Evolutionary conservation across 2,329 filamentous ascomycete species (phyloP), one percentile per base, ranked within the genome.

Genomic region (Aspergillus vadensis): DNA sequence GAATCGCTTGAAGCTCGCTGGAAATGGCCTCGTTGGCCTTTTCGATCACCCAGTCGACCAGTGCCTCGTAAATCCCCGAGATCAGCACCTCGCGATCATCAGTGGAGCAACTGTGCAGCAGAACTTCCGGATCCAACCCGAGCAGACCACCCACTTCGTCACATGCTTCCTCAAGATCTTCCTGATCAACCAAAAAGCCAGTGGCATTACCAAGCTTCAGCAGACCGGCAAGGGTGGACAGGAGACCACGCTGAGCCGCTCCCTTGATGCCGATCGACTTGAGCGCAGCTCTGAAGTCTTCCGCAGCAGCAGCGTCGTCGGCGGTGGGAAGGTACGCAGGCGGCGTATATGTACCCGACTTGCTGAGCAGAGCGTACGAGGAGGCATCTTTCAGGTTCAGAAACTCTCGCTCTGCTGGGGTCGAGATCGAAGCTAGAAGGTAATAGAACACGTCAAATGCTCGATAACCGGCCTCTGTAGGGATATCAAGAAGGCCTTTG

Each of bases 361-460:
- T 88, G 63, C 90, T 87, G 17, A 99, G 82, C 1, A 99, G 81
- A 5, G 87, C 78, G 74, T 98, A 99, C 47, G 85, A 83, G 4
- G 91, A 89, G 2, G 91, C 86, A 8, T 87, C 82, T 77, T 92
- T 90, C 30, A 99, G 84, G 25, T 90, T 88, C 14, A 99, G 80
- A 62, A 93, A 96, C 73, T 98, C 94, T 58, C 92, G 85, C 78
- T 99, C 95, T 1, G 92, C 89, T 4, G 90, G 87, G 1, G 91
- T 95, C 0, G 95, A 96, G 0, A 91, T 90, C n/a, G 91, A 92
- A 0, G 93, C 96, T 44, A 98, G 83, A 0, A 99, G 86, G 70
- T 97, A 98, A 79, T 99, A 98, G 73, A 99, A 98, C 53, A 96
- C 95, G 72, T 99, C 94, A 69, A 99, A 99, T 3, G 94, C 95